Evolutionary conservation across 2,329 filamentous ascomycete species (phyloP).

Genomic region (Ophidiomyces ophidiicola): DNA sequence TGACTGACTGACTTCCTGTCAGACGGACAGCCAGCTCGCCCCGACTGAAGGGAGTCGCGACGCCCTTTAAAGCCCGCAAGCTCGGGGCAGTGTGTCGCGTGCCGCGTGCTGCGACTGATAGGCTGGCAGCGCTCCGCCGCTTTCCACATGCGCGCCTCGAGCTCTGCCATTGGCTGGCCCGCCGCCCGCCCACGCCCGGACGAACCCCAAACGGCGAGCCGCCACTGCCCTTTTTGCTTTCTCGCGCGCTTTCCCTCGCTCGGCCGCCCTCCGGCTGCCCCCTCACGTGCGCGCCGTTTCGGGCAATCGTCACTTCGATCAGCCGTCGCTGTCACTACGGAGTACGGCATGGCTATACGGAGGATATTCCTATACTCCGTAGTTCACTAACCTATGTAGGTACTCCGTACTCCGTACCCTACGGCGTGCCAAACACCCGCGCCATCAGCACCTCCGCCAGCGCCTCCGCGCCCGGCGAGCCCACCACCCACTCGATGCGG

Average conservation of each 20-base stretch:
- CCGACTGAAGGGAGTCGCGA: too few species aligned
- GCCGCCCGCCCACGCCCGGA: too few species aligned
- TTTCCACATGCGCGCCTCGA: conserved; percentile 1
- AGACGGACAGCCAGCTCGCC: too few species aligned
- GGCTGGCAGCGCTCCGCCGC: conserved; percentile 12
- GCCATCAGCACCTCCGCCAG: conserved; percentile 57
- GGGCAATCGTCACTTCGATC: not conserved
- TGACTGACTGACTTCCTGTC: too few species aligned
- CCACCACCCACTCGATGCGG: conserved; percentile 60
- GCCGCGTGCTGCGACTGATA: conserved; percentile 18
- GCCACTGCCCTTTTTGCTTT: not conserved
- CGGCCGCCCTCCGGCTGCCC: not conserved
- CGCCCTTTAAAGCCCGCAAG: too few species aligned
- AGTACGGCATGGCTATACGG: not conserved
- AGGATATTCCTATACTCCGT: not conserved
- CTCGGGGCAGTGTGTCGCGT: conserved; percentile 14
- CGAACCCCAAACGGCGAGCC: too few species aligned
- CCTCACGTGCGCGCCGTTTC: not conserved
- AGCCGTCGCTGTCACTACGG: not conserved
- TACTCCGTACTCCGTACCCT: too few species aligned
- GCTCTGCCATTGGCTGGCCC: conserved; percentile 10
- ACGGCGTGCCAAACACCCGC: conserved; percentile 44
- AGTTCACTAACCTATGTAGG: too few species aligned
- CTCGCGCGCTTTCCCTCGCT: not conserved
- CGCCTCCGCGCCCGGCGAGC: conserved; percentile 52